Evolutionary conservation across 495 filamentous ascomycete species (phyloP), one percentile per base, ranked within the genome.

Genomic region (Penicillium mononematosum): DNA sequence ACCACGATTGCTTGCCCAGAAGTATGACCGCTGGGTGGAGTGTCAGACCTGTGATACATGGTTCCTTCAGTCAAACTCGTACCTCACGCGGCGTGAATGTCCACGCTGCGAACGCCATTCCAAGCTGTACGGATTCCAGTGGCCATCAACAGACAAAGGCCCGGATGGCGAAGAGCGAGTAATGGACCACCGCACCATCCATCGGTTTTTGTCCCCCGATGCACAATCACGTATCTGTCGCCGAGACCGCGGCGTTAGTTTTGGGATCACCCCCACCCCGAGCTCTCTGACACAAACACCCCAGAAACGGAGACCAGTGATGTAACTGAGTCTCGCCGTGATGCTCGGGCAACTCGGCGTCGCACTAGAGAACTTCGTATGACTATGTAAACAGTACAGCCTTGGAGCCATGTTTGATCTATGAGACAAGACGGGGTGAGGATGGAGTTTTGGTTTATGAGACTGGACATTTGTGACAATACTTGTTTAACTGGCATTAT

Each of bases 81-180:
- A 94, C 69, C 85, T 85, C 53, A 95, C 93, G 2, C 85, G 88
- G 16, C 81, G 85, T 22, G 87, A 88, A 27, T 99, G 94, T 67
- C 90, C 88, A 10, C 84, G 95, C 17, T 99, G 94, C 72, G 95
- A 98, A 75, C 82, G 95, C 0, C 94, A 99, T 63, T 92, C 89
- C 25, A 98, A 95, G 71, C 77, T 99, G 1, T 99, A 97, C 68
- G 95, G 95, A 0, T 96, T 88, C 64, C 81, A 84, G 50, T 99
- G 95, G 95, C 94, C 94, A 17, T 95, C 98, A 72, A 98, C 95
- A 2, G 88, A 96, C 36, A 85, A 85, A 55, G 88, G 88, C 1
- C 81, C 81, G 17, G 94, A 98, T 64, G 83, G 81, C 22, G 91
- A 96, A 65, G 87, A 89, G 53, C 78, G 89, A 2, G 70, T 92